Evolutionary conservation across 2,329 filamentous ascomycete genomes (phyloP).

Genomic region (Beauveria sp.): DNA sequence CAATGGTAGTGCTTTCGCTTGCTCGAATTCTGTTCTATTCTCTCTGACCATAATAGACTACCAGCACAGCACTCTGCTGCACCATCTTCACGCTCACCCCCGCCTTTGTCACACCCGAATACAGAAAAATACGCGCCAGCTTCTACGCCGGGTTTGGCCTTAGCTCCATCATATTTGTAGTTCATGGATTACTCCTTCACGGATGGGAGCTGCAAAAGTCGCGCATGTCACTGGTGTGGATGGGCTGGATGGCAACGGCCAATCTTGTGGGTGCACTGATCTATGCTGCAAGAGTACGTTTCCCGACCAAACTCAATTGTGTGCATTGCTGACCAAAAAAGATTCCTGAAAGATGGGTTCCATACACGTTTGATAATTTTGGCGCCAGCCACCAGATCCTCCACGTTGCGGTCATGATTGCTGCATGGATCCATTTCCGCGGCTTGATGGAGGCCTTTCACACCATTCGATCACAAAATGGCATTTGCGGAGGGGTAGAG

Average conservation of each 20-base stretch:
- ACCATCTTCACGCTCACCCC: slow-evolving; percentile 13
- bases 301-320: neutral
- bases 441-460: neutral
- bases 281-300: slow-evolving; percentile 12
- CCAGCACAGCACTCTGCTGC: slow-evolving; percentile 11
- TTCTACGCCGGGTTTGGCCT: slow-evolving; percentile 16
- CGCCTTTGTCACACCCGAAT: slow-evolving; percentile 12
- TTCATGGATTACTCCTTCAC: slow-evolving; percentile 11
- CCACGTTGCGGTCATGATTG: slow-evolving; percentile 10
- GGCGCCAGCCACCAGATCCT: slow-evolving; percentile 14
- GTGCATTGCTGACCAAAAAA: neutral
- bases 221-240: slow-evolving; percentile 13
- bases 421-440: slow-evolving; percentile 6
- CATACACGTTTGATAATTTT: slow-evolving; percentile 10
- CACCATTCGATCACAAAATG: neutral
- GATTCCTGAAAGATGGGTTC: slow-evolving; percentile 12
- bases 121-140: slow-evolving; percentile 10
- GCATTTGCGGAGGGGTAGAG: neutral
- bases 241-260: slow-evolving; percentile 13
- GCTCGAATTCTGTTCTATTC: too few relatives aligned
- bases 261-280: slow-evolving; percentile 12
- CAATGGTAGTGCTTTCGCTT: neutral
- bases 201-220: slow-evolving; percentile 14
- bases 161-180: slow-evolving; percentile 14
- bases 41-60: neutral